Conservation (phyloP, 1,284 basidiomycete genomes). For the Anthracocystis walkeri region DNA sequence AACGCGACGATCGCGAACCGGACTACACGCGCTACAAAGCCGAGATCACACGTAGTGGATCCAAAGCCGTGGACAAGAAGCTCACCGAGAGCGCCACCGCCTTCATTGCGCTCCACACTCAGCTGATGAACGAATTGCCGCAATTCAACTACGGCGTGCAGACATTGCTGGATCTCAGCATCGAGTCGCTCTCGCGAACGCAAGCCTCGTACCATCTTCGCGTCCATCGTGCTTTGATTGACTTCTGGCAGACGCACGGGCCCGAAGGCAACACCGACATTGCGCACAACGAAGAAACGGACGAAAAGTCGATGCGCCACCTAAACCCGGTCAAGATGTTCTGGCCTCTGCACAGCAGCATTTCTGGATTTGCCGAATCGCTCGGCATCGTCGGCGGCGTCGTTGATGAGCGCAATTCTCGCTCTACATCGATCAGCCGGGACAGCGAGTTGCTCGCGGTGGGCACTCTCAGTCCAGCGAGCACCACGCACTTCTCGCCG, state of each 20-base stretch:
- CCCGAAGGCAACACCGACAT: conserved; percentile 42
- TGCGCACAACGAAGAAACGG: conserved; percentile 31
- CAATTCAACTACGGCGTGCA: conserved; percentile 68
- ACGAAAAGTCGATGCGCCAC: conserved; percentile 45
- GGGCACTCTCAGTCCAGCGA: conserved; percentile 21
- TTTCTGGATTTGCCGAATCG: conserved; percentile 39
- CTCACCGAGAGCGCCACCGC: conserved; percentile 63
- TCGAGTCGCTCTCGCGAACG: conserved; percentile 65
- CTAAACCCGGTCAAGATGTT: conserved; percentile 55
- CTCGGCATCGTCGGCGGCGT: conserved; percentile 35
- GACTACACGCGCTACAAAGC: conserved; percentile 67
- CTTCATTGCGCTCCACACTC: conserved; percentile 69
- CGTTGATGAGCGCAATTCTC: background rate
- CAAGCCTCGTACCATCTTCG: conserved; percentile 65
- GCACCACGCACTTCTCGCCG: conserved; percentile 42
- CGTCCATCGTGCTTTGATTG: conserved; percentile 40
- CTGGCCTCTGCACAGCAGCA: conserved; percentile 49
- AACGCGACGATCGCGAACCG: conserved; percentile 68
- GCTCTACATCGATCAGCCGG: conserved; percentile 33
- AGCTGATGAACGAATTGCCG: conserved; percentile 70
- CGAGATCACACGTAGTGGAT: conserved; percentile 29
- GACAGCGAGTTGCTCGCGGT: conserved; percentile 26
- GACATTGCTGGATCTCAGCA: conserved; percentile 67
- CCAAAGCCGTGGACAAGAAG: conserved; percentile 50
- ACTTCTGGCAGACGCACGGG: conserved; percentile 44